Percentiles rank a stretch among this genome's conserved stretches.
These are phyloP conservation scores for Gracilaria caudata DNA, from an alignment of 23 red algal genomes.

Conservation along the genomic window DNA sequence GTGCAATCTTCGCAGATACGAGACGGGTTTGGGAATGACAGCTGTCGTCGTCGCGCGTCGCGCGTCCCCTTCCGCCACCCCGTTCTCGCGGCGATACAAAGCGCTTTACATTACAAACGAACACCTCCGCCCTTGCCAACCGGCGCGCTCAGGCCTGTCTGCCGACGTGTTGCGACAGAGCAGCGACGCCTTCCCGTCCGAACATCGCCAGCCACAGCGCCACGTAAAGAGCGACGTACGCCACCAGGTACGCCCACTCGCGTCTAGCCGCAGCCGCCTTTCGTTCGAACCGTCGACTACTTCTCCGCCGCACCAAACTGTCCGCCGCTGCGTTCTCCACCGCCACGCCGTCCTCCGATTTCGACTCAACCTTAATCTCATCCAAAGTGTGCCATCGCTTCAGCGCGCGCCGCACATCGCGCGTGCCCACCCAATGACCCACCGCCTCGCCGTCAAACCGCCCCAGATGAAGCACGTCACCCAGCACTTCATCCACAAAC, in stretches of 20 bases:
- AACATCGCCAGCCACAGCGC: slow-evolving; percentile 7
- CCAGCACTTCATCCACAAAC: slow-evolving; percentile 55
- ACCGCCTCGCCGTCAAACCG: background rate
- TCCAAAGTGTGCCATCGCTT: background rate
- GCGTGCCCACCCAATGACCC: background rate
- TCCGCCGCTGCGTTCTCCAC: background rate
- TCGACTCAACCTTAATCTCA: background rate
- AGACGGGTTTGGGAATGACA: too few relatives aligned
- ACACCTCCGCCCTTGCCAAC: too few relatives aligned
- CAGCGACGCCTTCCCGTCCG: background rate
- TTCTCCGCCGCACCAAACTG: background rate
- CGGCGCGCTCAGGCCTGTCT: too few relatives aligned
- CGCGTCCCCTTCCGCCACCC: too few relatives aligned
- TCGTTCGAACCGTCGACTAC: background rate
- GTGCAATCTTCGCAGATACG: too few relatives aligned
- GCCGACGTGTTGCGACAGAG: background rate
- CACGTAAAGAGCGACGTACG: slow-evolving; percentile 8
- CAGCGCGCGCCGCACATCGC: background rate
- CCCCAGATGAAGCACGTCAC: slow-evolving; percentile 1
- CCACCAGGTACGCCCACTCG: background rate
- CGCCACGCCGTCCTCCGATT: background rate
- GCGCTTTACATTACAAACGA: too few relatives aligned
- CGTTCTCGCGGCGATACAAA: too few relatives aligned
- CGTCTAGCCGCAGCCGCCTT: background rate
- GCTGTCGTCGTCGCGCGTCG: too few relatives aligned